Evolutionary conservation across 441 rosid species (phyloP), one percentile per base, ranked within the genome.

Genomic region (Macaranga tanarius): DNA sequence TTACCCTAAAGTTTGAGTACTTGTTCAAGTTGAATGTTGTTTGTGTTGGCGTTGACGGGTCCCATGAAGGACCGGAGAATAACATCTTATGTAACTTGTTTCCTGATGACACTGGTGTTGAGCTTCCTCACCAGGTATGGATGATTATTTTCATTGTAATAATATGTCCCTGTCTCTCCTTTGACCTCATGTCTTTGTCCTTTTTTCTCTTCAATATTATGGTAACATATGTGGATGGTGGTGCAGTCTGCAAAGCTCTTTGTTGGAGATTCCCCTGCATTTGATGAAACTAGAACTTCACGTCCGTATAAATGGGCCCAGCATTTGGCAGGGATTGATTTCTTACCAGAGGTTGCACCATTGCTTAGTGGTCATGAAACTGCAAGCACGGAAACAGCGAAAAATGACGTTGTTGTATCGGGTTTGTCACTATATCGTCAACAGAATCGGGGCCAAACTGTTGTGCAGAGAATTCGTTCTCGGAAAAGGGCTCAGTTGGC

Each of bases 231-330:
- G 64, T 76, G 72, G 52, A 56, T 64, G 71, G 58, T 73, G 52
- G 70, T 85, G 83, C 92, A 94, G 98, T 86, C 97, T 23, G 93
- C 92, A 17, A 94, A 92, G 82, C 86, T 94, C 72, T 76, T 85
- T 78, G 83, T 85, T 79, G 90, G 96, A 12, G 81, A 82, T 63
- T 59, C 65, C 67, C 79, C 76, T 48, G 80, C 75, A 66, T 90
- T 92, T 73, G 93, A 87, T 80, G 84, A 78, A 67, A 87, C 76
- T 75, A 89, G 90, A 80, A 81, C 81, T 75, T 89, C 87, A 54
- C 95, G 96, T 69, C 97, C 97, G 61, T 94, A 86, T 74, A 92
- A 89, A 81, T 91, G 99, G 99, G 97, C 89, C 47, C 97, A 90
- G 73, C 93, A 86, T 82, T 84, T 94, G 84, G 97, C 97, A 0